Percentiles rank a stretch among this genome's conserved stretches.
Evolutionary conservation across 1,284 basidiomycete genomes (phyloP).

Genomic region (Violaceomyces palustris): DNA sequence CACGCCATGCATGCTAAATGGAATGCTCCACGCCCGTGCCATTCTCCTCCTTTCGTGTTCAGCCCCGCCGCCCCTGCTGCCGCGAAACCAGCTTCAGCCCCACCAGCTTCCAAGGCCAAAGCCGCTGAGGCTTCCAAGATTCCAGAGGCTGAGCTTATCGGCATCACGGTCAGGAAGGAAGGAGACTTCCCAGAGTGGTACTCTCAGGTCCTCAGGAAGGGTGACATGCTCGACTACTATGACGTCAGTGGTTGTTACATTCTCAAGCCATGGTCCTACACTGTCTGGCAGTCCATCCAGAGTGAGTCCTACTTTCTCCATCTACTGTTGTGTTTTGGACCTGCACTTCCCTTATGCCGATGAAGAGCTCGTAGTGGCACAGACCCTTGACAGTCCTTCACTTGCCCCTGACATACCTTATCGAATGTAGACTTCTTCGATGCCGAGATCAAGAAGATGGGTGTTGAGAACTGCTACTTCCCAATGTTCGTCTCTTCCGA

Average conservation of each 20-base stretch:
- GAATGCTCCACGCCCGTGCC: too few relatives aligned
- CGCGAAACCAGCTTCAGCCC: too few relatives aligned
- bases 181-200: conserved; percentile 52
- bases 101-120: conserved; percentile 25
- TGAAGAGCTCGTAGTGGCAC: too few relatives aligned
- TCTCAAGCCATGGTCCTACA: conserved; percentile 93
- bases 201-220: conserved; percentile 84
- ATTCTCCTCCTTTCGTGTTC: conserved; percentile 12
- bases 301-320: too few relatives aligned
- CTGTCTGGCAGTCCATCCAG: conserved; percentile 94
- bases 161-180: conserved; percentile 51
- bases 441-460: conserved; percentile 78
- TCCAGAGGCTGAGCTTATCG: conserved; percentile 49
- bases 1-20: too few relatives aligned
- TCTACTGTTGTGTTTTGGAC: too few relatives aligned
- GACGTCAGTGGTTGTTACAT: conserved; percentile 98
- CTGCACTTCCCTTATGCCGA: too few relatives aligned
- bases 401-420: too few relatives aligned
- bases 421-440: conserved; percentile 46
- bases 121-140: conserved; percentile 41
- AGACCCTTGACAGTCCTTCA: too few relatives aligned
- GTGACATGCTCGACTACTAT: conserved; percentile 99
- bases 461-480: conserved; percentile 96
- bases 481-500: conserved; percentile 95
- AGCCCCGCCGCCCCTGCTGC: conserved; percentile 15